phyloP scores from a whole-genome alignment of 768 basidiomycete species.

The Tricholoma terreum region DNA sequence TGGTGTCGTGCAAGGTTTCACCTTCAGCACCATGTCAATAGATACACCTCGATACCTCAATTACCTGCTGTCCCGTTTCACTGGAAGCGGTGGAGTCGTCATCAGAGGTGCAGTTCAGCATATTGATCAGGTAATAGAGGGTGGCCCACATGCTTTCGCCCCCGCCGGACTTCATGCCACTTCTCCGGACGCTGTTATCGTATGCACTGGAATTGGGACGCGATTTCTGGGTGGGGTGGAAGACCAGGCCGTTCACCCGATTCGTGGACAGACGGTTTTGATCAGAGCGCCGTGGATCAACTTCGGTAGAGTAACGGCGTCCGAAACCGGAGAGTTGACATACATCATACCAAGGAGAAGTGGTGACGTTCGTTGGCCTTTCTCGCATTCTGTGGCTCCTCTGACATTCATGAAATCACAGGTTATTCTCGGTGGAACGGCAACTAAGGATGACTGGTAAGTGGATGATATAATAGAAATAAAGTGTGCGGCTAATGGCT shows the following conservation, averaged over 20 bases:
- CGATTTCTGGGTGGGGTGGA: slow-evolving; percentile 77
- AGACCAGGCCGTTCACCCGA: slow-evolving; percentile 69
- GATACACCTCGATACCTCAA: slow-evolving; percentile 68
- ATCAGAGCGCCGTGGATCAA: slow-evolving; percentile 67
- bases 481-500: not conserved
- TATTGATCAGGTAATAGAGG: slow-evolving; percentile 66
- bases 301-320: slow-evolving; percentile 48
- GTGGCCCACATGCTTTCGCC: slow-evolving; percentile 43
- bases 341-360: slow-evolving; percentile 65
- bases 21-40: slow-evolving; percentile 68
- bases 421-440: slow-evolving; percentile 64
- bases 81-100: slow-evolving; percentile 57
- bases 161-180: slow-evolving; percentile 12
- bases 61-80: slow-evolving; percentile 67
- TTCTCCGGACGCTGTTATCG: slow-evolving; percentile 55
- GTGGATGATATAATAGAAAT: not conserved
- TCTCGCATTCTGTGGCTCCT: not conserved
- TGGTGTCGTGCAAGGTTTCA: slow-evolving; percentile 41
- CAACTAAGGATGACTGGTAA: slow-evolving; percentile 59
- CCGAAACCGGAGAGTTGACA: slow-evolving; percentile 42
- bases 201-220: slow-evolving; percentile 74
- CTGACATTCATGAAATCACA: slow-evolving; percentile 11
- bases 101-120: slow-evolving; percentile 64
- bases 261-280: slow-evolving; percentile 82
- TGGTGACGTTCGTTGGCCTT: slow-evolving; percentile 42